Evolutionary conservation across 805 yeast genomes (phyloP).

Genomic region (Candida ovalis): DNA sequence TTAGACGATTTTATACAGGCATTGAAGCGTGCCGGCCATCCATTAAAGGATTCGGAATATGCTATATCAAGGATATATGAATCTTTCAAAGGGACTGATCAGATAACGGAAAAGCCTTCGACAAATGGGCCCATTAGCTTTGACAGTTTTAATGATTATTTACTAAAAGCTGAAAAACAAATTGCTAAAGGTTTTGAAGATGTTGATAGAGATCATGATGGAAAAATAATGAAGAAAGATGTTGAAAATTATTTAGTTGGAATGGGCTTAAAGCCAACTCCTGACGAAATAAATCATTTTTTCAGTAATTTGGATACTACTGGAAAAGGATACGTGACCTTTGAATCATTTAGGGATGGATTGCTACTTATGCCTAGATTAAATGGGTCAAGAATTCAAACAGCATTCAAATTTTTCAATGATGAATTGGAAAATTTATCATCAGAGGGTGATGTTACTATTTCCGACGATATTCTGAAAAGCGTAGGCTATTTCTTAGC

Average conservation of each 20-base stretch:
- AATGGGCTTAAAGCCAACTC: slow-evolving; percentile 51
- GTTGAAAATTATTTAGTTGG: slow-evolving; percentile 59
- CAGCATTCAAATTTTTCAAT: slow-evolving; percentile 77
- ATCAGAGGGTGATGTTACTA: slow-evolving; percentile 89
- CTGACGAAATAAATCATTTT: slow-evolving; percentile 49
- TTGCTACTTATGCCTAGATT: slow-evolving; percentile 77
- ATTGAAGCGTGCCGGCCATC: slow-evolving; percentile 50
- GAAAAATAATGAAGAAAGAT: slow-evolving; percentile 61
- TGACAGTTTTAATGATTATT: slow-evolving; percentile 62
- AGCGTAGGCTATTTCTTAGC: slow-evolving; percentile 91
- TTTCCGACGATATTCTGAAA: slow-evolving; percentile 70
- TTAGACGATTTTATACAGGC: slow-evolving; percentile 46
- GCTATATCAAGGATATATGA: slow-evolving; percentile 55
- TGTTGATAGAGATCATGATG: slow-evolving; percentile 72
- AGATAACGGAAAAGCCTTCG: background rate
- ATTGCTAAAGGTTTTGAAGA: slow-evolving; percentile 63
- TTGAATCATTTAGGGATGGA: slow-evolving; percentile 83
- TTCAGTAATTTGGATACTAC: slow-evolving; percentile 53
- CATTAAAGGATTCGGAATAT: slow-evolving; percentile 55
- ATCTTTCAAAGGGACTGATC: slow-evolving; percentile 44
- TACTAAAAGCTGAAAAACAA: slow-evolving; percentile 64
- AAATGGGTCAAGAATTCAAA: slow-evolving; percentile 69
- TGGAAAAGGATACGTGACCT: slow-evolving; percentile 66
- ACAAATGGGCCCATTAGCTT: slow-evolving; percentile 42
- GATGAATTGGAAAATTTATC: slow-evolving; percentile 76